Evolutionary conservation across 192 early-diverging fungal genomes (phyloP).

Genomic region (Coemansia sp.): DNA sequence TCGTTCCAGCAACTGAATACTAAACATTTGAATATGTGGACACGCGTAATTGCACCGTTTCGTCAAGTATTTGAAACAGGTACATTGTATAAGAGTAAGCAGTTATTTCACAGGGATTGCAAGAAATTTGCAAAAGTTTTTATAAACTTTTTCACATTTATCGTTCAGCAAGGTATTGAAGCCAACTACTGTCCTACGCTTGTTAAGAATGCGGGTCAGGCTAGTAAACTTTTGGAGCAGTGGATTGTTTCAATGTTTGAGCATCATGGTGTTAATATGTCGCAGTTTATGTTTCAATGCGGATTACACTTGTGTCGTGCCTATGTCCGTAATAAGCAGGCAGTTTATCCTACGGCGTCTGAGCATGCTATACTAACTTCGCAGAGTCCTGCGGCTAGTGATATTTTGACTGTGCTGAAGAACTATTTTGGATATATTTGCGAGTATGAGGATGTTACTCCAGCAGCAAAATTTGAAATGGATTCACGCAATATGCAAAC

Average conservation of each 20-base stretch:
- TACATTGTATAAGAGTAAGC: constrained; percentile 34
- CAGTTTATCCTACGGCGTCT: not conserved
- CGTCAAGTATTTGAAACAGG: constrained; percentile 21
- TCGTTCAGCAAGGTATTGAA: not conserved
- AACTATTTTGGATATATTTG: constrained; percentile 13
- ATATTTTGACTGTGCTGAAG: constrained; percentile 2
- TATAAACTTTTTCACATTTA: constrained; percentile 18
- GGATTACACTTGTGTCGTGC: constrained; percentile 11
- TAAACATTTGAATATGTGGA: constrained; percentile 55
- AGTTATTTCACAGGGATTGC: constrained; percentile 37
- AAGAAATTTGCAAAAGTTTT: constrained; percentile 47
- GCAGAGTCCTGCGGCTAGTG: not conserved
- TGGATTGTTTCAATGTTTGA: constrained; percentile 41
- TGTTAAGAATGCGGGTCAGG: constrained; percentile 9
- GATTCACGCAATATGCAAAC: constrained; percentile 8
- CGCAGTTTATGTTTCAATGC: constrained; percentile 23
- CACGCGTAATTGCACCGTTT: constrained; percentile 36
- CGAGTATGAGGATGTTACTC: constrained; percentile 11
- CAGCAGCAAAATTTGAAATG: constrained; percentile 10
- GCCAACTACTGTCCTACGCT: constrained; percentile 8
- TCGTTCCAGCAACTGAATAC: constrained; percentile 45
- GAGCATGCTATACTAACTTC: constrained; percentile 7
- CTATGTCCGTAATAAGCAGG: constrained; percentile 17
- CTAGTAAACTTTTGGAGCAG: constrained; percentile 36
- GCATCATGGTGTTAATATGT: constrained; percentile 23